A percentile compares a stretch with the other conserved stretches of the same genome.
phyloP scores from a whole-genome alignment of 441 rosid species.

The Pelargonium myrrhifolium region DNA sequence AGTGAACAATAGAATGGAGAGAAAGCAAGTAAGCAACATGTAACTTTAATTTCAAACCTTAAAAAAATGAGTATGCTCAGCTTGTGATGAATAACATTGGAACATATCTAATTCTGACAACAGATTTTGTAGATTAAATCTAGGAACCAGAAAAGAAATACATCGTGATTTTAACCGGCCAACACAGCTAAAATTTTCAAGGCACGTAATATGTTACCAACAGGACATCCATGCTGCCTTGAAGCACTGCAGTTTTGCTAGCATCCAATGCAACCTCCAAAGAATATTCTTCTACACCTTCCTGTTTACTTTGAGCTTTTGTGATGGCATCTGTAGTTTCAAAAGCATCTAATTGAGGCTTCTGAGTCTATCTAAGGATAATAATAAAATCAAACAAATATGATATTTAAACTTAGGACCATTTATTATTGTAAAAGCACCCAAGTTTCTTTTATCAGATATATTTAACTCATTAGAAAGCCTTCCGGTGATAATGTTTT shows the following conservation, averaged over 20 bases:
- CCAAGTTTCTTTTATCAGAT: background rate
- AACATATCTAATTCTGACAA: background rate
- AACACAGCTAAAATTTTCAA: background rate
- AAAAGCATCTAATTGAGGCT: slow-evolving; percentile 17
- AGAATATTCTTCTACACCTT: slow-evolving; percentile 43
- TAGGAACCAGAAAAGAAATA: background rate
- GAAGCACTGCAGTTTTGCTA: slow-evolving; percentile 67
- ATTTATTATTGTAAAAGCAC: background rate
- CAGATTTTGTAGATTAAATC: background rate
- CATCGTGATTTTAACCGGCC: slow-evolving; percentile 10
- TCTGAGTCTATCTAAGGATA: slow-evolving; percentile 4
- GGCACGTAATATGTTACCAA: slow-evolving; percentile 42
- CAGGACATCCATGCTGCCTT: slow-evolving; percentile 78
- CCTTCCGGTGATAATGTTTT: background rate
- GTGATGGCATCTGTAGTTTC: slow-evolving; percentile 55
- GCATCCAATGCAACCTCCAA: slow-evolving; percentile 64
- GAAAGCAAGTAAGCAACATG: slow-evolving; percentile 6
- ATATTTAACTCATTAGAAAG: background rate
- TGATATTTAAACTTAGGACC: background rate
- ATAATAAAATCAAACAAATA: background rate
- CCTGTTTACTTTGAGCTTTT: slow-evolving; percentile 42
- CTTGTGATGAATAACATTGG: background rate
- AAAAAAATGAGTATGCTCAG: slow-evolving; percentile 10
- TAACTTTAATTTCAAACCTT: background rate
- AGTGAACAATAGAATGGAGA: slow-evolving; percentile 17